A percentile compares a stretch with the other conserved stretches of the same genome.
These are phyloP conservation scores for Biscutella laevigata DNA, from an alignment of 441 rosid genomes.

Conservation along the genomic window DNA sequence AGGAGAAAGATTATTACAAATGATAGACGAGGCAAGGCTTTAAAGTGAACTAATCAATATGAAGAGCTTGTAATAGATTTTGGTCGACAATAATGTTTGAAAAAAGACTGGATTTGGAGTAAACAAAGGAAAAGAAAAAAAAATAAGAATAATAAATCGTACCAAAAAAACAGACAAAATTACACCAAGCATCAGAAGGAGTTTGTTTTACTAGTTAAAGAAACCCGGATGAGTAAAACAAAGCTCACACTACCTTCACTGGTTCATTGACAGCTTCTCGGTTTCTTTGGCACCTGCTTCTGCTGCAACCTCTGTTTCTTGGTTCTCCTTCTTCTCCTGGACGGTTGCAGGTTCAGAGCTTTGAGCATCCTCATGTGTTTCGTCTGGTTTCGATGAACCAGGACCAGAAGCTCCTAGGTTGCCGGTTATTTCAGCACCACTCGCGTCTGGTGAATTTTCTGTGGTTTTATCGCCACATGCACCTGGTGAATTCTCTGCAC, in stretches of 20 bases:
- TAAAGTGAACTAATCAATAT: neutral
- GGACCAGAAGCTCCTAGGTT: neutral
- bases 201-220: slow-evolving; percentile 9
- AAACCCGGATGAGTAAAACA: neutral
- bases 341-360: slow-evolving; percentile 8
- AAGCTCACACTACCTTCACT: slow-evolving; percentile 16
- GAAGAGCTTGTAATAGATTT: slow-evolving; percentile 15
- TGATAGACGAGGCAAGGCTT: no score
- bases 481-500: slow-evolving; percentile 12
- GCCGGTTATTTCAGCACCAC: neutral
- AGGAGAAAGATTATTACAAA: no score
- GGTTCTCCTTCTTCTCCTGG: slow-evolving; percentile 4
- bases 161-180: slow-evolving; percentile 11
- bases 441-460: slow-evolving; percentile 9
- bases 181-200: neutral
- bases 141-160: slow-evolving; percentile 24
- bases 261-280: slow-evolving; percentile 11
- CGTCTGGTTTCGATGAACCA: no score
- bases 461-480: slow-evolving; percentile 6
- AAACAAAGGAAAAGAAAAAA: slow-evolving; percentile 7
- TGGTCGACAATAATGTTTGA: slow-evolving; percentile 16
- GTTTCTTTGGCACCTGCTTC: slow-evolving; percentile 16
- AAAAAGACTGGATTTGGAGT: slow-evolving; percentile 2
- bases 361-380: slow-evolving; percentile 7
- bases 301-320: neutral